Base-by-base conservation (phyloP, 2,329 filamentous ascomycete genomes). In the Didymella pomorum region DNA sequence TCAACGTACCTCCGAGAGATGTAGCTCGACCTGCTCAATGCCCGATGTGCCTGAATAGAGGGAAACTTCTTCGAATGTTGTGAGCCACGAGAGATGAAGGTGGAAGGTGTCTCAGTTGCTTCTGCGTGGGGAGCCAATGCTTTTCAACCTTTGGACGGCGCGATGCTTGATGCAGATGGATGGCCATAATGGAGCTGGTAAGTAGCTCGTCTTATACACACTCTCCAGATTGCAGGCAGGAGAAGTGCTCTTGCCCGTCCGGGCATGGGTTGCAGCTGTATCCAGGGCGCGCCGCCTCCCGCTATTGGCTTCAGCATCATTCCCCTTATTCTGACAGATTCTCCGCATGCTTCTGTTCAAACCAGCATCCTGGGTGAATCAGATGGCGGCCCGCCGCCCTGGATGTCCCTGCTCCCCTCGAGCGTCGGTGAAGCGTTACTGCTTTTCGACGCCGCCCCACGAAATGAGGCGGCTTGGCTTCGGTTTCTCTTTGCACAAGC, bases 151-250 rank as follows among this genome's bases (percentile, higher is more conserved):
- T 59, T 58, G 64, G 45, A 63, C 65, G 64, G 66, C 67, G 64
- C 56, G 65, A 48, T 63, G 61, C 69, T 71, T 69, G 52, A 68
- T 73, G 69, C 66, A 68, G 54, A 59, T 52, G 52, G 52, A 61
- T 61, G 56, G 52, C 58, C 60, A 56, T 59, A 54, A 54, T 64
- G 51, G 65, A 67, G 68, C 67, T 61, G 71, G 64, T 67, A 53
- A 62, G 57, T 59, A 64, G 56, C 51, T 64, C 70, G 64, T 74
- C 71, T 76, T 76, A 76, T 76, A 76, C 72, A 66, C 55, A 65
- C 58, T 59, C 37, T 20, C 47, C 53, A 50, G 47, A 64, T 65
- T 58, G 52, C 70, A 61, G 61, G 64, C 52, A 51, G 60, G 60
- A 23, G 37, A 23, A 46, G 29, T 42, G 56, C 65, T 71, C 62